Evolutionary conservation across 805 yeast genomes (phyloP).

Genomic region (Candida ovalis): DNA sequence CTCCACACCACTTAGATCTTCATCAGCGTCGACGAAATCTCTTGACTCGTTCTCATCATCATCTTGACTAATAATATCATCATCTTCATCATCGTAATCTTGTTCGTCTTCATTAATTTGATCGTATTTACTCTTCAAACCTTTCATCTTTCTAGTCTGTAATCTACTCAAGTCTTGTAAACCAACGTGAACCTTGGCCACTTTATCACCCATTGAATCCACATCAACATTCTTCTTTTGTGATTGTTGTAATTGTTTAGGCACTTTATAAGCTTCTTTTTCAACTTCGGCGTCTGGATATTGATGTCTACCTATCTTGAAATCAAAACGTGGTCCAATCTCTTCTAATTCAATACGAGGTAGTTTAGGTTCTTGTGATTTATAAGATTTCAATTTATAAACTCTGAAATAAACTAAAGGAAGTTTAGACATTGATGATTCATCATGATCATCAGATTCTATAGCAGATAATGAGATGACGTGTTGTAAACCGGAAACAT

Average conservation of each 20-base stretch:
- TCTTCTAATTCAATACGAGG: conserved; percentile 95
- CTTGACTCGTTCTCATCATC: conserved; percentile 20
- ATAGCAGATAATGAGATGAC: conserved; percentile 78
- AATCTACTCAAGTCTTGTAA: conserved; percentile 84
- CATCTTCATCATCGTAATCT: conserved; percentile 48
- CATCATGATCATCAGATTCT: conserved; percentile 71
- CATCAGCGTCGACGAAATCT: conserved; percentile 26
- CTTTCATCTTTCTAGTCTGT: conserved; percentile 99
- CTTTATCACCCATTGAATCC: conserved; percentile 91
- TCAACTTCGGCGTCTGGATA: conserved; percentile 82
- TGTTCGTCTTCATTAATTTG: conserved; percentile 56
- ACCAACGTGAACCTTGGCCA: conserved; percentile 95
- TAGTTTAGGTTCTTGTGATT: conserved; percentile 73
- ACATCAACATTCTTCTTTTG: conserved; percentile 84
- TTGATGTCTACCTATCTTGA: conserved; percentile 83
- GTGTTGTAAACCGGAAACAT: conserved; percentile 92
- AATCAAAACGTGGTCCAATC: conserved; percentile 93
- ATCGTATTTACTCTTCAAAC: conserved; percentile 83
- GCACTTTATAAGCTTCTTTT: conserved; percentile 79
- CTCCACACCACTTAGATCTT: conserved; percentile 16
- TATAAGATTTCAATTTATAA: conserved; percentile 76
- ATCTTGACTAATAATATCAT: conserved; percentile 19
- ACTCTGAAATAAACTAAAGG: conserved; percentile 90
- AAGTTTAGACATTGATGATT: conserved; percentile 50
- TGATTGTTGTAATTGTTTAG: conserved; percentile 78